phyloP scores from a whole-genome alignment of 2,329 filamentous ascomycete species.

The Proliferodiscus dingleyae region DNA sequence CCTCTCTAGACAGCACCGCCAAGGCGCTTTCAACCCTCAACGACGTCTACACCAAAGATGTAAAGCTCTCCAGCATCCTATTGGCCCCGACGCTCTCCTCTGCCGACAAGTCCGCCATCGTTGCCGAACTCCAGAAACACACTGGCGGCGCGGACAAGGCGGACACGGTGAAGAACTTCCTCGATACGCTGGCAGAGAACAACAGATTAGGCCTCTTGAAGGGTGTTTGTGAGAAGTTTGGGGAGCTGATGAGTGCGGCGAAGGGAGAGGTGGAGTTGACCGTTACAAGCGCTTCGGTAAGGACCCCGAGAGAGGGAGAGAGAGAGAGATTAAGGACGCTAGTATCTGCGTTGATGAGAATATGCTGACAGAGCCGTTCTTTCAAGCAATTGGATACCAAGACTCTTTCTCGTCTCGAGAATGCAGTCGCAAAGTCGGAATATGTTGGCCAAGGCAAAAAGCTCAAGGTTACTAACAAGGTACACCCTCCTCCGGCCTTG shows the following conservation, averaged over 20 bases:
- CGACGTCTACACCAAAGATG: conserved; percentile 71
- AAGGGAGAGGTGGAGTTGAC: conserved; percentile 90
- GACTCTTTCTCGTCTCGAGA: conserved; percentile 80
- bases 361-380: conserved; percentile 10
- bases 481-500: conserved; percentile 34
- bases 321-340: no score
- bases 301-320: conserved; percentile 30
- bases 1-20: conserved; percentile 77
- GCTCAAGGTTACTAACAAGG: conserved; percentile 92
- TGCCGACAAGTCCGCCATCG: conserved; percentile 78
- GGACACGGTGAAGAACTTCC: conserved; percentile 90
- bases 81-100: conserved; percentile 71
- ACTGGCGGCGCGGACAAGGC: conserved; percentile 63
- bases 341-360: no score
- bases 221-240: conserved; percentile 83
- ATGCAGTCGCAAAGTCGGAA: conserved; percentile 80
- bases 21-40: conserved; percentile 70
- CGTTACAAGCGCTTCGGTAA: conserved; percentile 84
- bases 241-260: conserved; percentile 77
- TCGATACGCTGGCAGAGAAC: conserved; percentile 86
- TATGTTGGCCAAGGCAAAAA: conserved; percentile 92
- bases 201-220: conserved; percentile 83
- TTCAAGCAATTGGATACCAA: conserved; percentile 76
- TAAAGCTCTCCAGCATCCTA: conserved; percentile 74
- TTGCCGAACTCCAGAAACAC: conserved; percentile 83